Conservation (phyloP, 2,329 filamentous ascomycete species). For the Scleromitrula shiraiana region DNA sequence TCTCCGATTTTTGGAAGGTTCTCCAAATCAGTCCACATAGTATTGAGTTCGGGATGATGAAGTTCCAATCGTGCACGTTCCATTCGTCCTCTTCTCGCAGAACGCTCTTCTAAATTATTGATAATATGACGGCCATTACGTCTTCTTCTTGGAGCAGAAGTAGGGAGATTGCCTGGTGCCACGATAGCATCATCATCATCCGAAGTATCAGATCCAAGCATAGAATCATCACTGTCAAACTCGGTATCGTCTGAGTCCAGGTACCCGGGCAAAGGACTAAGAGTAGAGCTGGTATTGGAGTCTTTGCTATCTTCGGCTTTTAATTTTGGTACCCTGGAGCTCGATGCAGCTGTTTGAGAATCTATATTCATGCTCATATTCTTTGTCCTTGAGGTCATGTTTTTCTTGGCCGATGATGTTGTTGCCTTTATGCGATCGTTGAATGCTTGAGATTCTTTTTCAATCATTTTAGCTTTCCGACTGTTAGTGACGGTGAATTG, state of each 20-base stretch:
- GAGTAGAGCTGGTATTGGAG: constrained; percentile 3
- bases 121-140: constrained; percentile 11
- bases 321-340: not conserved
- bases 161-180: not conserved
- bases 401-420: not conserved
- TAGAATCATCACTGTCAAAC: constrained; percentile 12
- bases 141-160: not conserved
- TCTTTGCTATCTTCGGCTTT: constrained; percentile 14
- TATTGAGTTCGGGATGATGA: constrained; percentile 69
- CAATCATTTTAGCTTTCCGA: not conserved
- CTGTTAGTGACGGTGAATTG: too few relatives aligned
- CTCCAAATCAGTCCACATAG: constrained; percentile 78
- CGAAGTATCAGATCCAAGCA: constrained; percentile 1
- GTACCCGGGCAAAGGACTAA: not conserved
- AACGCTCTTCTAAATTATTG: constrained; percentile 26
- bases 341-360: not conserved
- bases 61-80: constrained; percentile 62
- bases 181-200: constrained; percentile 4
- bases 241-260: constrained; percentile 9
- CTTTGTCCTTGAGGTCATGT: not conserved
- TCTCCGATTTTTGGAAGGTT: constrained; percentile 58
- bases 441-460: constrained; percentile 1
- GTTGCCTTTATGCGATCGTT: not conserved
- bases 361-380: not conserved
- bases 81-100: constrained; percentile 30